Conservation (phyloP, 2,329 filamentous ascomycete genomes). For the Ascochyta fabae region DNA sequence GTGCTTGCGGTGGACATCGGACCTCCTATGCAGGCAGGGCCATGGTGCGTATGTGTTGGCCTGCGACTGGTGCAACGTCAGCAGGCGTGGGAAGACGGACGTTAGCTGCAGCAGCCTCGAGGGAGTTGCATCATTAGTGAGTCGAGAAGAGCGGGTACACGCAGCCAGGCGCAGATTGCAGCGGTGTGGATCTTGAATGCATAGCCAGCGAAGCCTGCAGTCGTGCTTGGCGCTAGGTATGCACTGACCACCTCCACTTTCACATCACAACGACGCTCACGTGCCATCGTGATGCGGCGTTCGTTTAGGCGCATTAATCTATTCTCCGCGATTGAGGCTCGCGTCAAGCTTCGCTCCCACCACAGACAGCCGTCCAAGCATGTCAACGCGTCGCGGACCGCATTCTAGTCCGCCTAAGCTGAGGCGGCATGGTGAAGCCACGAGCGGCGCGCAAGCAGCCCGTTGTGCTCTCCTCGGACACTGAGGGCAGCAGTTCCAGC, state of each 20-base stretch:
- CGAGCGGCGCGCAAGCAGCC: constrained; percentile 47
- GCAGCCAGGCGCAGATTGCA: constrained; percentile 9
- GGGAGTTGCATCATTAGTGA: constrained; percentile 19
- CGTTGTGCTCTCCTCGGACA: constrained; percentile 46
- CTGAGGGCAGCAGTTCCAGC: constrained; percentile 28
- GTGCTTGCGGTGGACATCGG: constrained; percentile 30
- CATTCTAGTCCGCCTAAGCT: constrained; percentile 25
- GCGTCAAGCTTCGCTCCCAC: constrained; percentile 19
- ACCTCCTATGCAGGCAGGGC: constrained; percentile 34
- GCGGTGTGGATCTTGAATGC: constrained; percentile 11
- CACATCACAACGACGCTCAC: neutral
- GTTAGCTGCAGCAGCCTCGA: constrained; percentile 35
- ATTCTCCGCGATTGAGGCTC: constrained; percentile 10
- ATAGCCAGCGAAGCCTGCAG: constrained; percentile 12
- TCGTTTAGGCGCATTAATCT: neutral
- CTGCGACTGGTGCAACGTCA: constrained; percentile 41
- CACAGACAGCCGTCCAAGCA: constrained; percentile 30
- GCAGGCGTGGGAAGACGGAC: constrained; percentile 11
- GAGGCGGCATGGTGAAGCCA: constrained; percentile 49
- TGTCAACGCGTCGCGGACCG: constrained; percentile 33
- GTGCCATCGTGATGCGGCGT: neutral
- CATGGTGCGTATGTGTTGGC: constrained; percentile 41
- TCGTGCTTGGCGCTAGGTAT: neutral
- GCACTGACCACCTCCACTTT: neutral
- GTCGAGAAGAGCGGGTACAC: constrained; percentile 15